Evolutionary conservation across 352 stramenopile genomes (phyloP), one percentile per base, ranked within the genome.

Genomic region (Pythium monospermum): DNA sequence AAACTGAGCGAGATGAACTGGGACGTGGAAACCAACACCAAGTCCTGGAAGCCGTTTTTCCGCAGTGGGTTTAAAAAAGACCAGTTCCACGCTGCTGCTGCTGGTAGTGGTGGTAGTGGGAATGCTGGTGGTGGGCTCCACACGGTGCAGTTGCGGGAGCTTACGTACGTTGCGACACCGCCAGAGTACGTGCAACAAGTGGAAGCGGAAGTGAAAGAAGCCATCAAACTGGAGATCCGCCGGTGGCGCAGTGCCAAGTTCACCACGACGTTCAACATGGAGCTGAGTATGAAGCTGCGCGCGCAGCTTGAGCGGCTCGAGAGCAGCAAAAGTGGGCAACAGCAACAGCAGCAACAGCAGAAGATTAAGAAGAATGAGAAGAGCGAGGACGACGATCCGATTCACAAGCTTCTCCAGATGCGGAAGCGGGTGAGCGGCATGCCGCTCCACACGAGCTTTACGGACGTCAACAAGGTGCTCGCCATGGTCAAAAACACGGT

Each of bases 41-140:
- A 83, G 43, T 73, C 68, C 18, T 98, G 91, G 93, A 81, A 73
- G 54, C 85, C 91, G 15, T 91, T 97, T 26, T 90, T 92, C 45
- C 56, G 66, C 25, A n/a, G 37, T 5, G 33, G 41, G 50, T 22
- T 66, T 35, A 57, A 64, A 30, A 60, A 64, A 31, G 47, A 46
- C 60, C 56, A 39, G 25, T 75, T 30, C 22, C 38, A 48, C 10
- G n/a, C n/a, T n/a, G n/a, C n/a, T n/a, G n/a, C n/a, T n/a, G n/a
- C n/a, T n/a, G n/a, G n/a, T n/a, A n/a, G n/a, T n/a, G n/a, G n/a
- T n/a, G n/a, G n/a, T n/a, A n/a, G n/a, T n/a, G n/a, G n/a, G n/a
- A n/a, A n/a, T n/a, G n/a, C n/a, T n/a, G n/a, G n/a, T n/a, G n/a
- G n/a, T n/a, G n/a, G n/a, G n/a, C 32, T 88, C 33, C 65, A 65